Evolutionary conservation across 768 basidiomycete genomes (phyloP).

Genomic region (Tricholoma sp.): DNA sequence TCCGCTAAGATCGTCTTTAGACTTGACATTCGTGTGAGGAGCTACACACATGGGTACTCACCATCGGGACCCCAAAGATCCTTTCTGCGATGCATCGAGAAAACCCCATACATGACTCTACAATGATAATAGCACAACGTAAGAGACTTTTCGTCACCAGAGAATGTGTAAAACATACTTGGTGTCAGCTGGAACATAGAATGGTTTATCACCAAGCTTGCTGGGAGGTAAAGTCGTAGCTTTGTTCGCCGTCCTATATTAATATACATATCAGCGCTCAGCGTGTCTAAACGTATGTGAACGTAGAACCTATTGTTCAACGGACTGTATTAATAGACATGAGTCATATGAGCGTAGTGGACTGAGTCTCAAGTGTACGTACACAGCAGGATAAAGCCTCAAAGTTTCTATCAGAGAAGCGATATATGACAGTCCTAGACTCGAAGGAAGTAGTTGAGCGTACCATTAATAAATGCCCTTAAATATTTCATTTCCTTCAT

Average conservation of each 20-base stretch:
- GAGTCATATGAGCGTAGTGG: neutral
- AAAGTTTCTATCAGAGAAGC: slow-evolving; percentile 35
- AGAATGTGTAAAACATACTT: neutral
- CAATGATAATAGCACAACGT: neutral
- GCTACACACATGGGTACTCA: slow-evolving; percentile 15
- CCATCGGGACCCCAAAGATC: slow-evolving; percentile 70
- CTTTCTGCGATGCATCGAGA: slow-evolving; percentile 55
- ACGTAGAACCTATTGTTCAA: neutral
- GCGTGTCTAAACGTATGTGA: neutral
- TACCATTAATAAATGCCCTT: slow-evolving; percentile 48
- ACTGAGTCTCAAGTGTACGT: slow-evolving; percentile 9
- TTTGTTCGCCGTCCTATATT: too few relatives aligned
- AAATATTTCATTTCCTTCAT: slow-evolving; percentile 24
- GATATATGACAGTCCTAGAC: neutral
- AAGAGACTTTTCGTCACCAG: neutral
- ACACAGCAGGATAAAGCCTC: slow-evolving; percentile 51
- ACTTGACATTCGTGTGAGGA: neutral
- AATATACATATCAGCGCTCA: too few relatives aligned
- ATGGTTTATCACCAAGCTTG: too few relatives aligned
- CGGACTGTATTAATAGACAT: neutral
- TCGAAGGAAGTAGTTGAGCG: slow-evolving; percentile 1
- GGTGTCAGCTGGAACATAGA: neutral
- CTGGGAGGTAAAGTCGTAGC: too few relatives aligned
- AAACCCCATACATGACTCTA: slow-evolving; percentile 42
- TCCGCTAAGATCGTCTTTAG: slow-evolving; percentile 30